phyloP scores from a whole-genome alignment of 495 filamentous ascomycete genomes.

The Pyrenopolyporus hunteri region DNA sequence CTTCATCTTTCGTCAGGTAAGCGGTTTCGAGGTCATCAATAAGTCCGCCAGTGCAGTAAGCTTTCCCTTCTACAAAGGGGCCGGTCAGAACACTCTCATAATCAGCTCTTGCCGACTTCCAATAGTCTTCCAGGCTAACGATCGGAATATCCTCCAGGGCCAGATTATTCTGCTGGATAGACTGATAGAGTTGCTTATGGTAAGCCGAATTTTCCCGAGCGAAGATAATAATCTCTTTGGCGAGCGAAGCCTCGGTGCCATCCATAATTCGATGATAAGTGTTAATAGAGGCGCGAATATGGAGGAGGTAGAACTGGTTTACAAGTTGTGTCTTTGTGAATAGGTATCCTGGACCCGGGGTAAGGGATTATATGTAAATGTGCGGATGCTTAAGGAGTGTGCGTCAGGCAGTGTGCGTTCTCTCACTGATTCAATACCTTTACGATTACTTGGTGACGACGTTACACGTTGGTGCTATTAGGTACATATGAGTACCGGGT shows the following conservation, averaged over 20 bases:
- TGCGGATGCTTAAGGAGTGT: background rate
- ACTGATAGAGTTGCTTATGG: background rate
- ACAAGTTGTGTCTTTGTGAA: background rate
- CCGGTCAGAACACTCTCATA: background rate
- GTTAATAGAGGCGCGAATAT: background rate
- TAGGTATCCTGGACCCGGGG: background rate
- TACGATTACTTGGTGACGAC: too few species aligned
- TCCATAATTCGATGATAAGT: background rate
- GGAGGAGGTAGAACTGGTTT: background rate
- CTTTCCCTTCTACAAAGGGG: background rate
- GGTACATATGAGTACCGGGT: too few species aligned
- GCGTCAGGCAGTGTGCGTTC: too few species aligned
- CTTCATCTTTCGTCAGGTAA: background rate
- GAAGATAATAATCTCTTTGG: background rate
- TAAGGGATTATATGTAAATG: background rate
- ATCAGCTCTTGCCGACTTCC: constrained; percentile 1
- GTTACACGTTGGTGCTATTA: too few species aligned
- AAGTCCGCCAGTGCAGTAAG: background rate
- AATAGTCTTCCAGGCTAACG: background rate
- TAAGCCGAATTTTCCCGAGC: constrained; percentile 5
- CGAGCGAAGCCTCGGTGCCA: background rate
- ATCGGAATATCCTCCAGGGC: constrained; percentile 6
- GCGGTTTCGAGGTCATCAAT: background rate
- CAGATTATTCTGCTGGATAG: background rate
- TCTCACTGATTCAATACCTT: too few species aligned